A percentile compares a stretch with the other conserved stretches of the same genome.
Conservation (phyloP, 148 eudicot species). For the Diospyros lotus region DNA sequence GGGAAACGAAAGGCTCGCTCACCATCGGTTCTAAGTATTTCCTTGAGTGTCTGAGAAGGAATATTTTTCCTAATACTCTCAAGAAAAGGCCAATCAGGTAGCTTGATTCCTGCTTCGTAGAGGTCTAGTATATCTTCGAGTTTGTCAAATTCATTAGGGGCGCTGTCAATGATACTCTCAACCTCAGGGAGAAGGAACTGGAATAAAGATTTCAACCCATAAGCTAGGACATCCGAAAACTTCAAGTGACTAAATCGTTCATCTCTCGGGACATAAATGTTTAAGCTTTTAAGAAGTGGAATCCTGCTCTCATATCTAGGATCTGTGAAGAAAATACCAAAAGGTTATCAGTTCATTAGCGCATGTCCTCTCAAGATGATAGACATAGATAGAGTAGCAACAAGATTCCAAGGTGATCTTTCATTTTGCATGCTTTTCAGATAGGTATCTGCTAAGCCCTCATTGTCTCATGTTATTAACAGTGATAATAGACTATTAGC, state of each 20-base stretch:
- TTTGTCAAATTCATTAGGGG: conserved; percentile 59
- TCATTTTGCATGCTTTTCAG: background rate
- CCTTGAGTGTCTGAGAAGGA: conserved; percentile 41
- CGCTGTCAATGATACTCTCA: conserved; percentile 37
- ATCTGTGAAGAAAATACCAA: conserved; percentile 34
- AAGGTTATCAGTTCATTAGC: background rate
- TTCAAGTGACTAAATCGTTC: conserved; percentile 66
- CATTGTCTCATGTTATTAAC: too few relatives aligned
- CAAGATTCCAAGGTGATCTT: background rate
- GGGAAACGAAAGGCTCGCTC: conserved; percentile 39
- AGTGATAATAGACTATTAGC: too few relatives aligned
- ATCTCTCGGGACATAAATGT: conserved; percentile 76
- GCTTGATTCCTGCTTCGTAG: conserved; percentile 52
- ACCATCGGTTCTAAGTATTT: conserved; percentile 34
- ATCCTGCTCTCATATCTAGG: conserved; percentile 60
- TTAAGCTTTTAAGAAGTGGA: conserved; percentile 45
- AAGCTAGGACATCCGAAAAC: conserved; percentile 56
- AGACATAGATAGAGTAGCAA: background rate
- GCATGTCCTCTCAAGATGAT: background rate
- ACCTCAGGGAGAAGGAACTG: conserved; percentile 55
- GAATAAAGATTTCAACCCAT: conserved; percentile 47
- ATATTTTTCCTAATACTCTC: conserved; percentile 32
- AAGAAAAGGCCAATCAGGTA: conserved; percentile 24
- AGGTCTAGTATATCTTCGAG: conserved; percentile 52
- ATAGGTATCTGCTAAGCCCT: too few relatives aligned